These are phyloP conservation scores for Teunomyces pallodes DNA, from an alignment of 805 yeast species.

Conservation along the genomic window DNA sequence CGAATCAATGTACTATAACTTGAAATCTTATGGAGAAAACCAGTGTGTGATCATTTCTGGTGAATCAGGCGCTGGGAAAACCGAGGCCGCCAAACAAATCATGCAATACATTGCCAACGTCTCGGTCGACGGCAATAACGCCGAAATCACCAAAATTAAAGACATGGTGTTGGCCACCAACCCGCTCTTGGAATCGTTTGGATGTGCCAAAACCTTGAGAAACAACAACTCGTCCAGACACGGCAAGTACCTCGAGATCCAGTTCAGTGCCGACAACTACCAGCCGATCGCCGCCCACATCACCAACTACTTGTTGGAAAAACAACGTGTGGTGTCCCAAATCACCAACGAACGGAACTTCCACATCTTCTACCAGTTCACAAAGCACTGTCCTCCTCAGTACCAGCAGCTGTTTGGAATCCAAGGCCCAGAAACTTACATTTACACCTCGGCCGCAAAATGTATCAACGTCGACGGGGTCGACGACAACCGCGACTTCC, in stretches of 20 bases:
- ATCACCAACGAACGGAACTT: slow-evolving; percentile 90
- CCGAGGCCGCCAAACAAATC: slow-evolving; percentile 96
- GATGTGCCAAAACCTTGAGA: slow-evolving; percentile 89
- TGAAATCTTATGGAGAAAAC: slow-evolving; percentile 89
- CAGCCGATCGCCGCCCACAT: slow-evolving; percentile 96
- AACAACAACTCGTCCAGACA: slow-evolving; percentile 89
- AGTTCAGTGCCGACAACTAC: slow-evolving; percentile 65
- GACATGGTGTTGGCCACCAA: slow-evolving; percentile 98
- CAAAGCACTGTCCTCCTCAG: slow-evolving; percentile 82
- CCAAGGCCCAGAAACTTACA: slow-evolving; percentile 89
- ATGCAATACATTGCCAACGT: slow-evolving; percentile 96
- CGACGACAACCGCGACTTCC: slow-evolving; percentile 76
- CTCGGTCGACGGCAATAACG: slow-evolving; percentile 60
- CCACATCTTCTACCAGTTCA: slow-evolving; percentile 94
- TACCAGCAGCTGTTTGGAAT: slow-evolving; percentile 85
- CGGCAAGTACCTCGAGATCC: slow-evolving; percentile 90
- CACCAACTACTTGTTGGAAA: slow-evolving; percentile 90
- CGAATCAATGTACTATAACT: slow-evolving; percentile 91
- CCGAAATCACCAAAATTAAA: slow-evolving; percentile 79
- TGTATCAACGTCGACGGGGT: slow-evolving; percentile 85
- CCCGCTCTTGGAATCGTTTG: slow-evolving; percentile 86
- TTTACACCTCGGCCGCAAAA: slow-evolving; percentile 82
- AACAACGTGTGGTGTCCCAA: slow-evolving; percentile 96
- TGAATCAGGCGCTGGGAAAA: slow-evolving; percentile 97
- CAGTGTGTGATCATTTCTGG: slow-evolving; percentile 98